Conservation (phyloP, 2,329 filamentous ascomycete species). For the Scolecobasidium constrictum region DNA sequence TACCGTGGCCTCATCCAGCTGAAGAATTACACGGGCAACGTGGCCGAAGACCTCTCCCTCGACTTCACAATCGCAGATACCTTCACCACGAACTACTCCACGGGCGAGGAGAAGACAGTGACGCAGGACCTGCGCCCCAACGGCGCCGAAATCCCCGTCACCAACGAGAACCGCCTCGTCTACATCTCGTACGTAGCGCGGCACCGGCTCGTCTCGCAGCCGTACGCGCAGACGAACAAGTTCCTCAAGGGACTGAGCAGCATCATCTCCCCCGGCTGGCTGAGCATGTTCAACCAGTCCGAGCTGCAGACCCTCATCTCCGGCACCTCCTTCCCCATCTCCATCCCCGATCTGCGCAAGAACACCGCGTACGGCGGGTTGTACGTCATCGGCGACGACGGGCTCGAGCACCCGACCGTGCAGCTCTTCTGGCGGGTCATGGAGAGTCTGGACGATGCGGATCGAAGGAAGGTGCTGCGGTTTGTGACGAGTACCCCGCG, state of each 20-base stretch:
- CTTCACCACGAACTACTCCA: conserved; percentile 28
- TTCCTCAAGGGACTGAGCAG: conserved; percentile 77
- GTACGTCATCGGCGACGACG: conserved; percentile 83
- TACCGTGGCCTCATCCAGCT: conserved; percentile 75
- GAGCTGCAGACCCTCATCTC: conserved; percentile 90
- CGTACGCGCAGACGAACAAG: conserved; percentile 68
- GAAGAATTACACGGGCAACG: conserved; percentile 76
- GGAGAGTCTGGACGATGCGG: conserved; percentile 59
- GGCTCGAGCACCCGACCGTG: conserved; percentile 73
- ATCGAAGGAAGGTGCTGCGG: conserved; percentile 78
- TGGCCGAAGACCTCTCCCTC: conserved; percentile 61
- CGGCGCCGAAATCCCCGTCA: conserved; percentile 69
- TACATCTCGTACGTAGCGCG: conserved; percentile 89
- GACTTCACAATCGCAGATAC: conserved; percentile 83
- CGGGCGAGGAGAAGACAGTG: conserved; percentile 42
- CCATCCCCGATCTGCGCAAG: conserved; percentile 71
- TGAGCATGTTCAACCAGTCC: conserved; percentile 96
- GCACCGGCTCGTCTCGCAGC: conserved; percentile 75
- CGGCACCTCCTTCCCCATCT: conserved; percentile 75
- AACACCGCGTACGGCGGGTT: conserved; percentile 84
- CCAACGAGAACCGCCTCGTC: conserved; percentile 83
- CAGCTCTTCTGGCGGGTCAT: conserved; percentile 88
- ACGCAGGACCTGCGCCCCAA: conserved; percentile 67
- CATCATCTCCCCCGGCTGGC: conserved; percentile 86
- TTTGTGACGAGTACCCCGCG: conserved; percentile 92